phyloP scores from a whole-genome alignment of 495 filamentous ascomycete species.

The Aspergillus hancockii region DNA sequence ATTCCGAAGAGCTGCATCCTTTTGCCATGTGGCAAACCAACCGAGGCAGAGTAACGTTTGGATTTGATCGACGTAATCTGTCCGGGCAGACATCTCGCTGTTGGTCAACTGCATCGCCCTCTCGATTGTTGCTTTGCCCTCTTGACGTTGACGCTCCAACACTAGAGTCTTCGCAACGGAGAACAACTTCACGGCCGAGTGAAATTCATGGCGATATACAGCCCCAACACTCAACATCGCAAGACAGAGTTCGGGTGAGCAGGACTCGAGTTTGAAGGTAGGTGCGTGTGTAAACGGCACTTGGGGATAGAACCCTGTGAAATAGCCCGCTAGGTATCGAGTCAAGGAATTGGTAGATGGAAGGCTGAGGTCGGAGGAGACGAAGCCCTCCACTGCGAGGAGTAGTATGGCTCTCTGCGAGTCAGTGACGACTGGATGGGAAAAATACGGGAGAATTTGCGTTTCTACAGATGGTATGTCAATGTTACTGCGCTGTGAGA shows the following conservation, averaged over 20 bases:
- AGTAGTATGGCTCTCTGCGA: conserved; percentile 1
- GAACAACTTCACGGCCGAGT: background rate
- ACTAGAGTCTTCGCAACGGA: background rate
- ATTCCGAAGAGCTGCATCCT: background rate
- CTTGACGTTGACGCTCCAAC: background rate
- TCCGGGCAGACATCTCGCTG: background rate
- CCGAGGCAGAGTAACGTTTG: background rate
- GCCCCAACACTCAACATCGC: conserved; percentile 3
- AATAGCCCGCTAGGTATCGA: conserved; percentile 8
- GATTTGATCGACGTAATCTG: background rate
- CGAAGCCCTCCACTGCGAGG: background rate
- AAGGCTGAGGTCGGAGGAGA: background rate
- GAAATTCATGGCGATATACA: background rate
- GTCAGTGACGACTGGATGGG: background rate
- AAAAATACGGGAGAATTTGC: background rate
- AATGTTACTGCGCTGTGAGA: too few relatives aligned
- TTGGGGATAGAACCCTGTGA: conserved; percentile 9
- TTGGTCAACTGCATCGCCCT: too few relatives aligned
- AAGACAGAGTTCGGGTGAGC: background rate
- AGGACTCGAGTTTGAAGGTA: conserved; percentile 1
- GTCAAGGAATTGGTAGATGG: conserved; percentile 3
- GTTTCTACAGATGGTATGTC: background rate
- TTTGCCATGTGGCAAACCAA: conserved; percentile 2
- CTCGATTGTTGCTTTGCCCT: background rate
- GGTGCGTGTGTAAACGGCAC: conserved; percentile 5